Evolutionary conservation across 345 rosid species (phyloP), one percentile per base, ranked within the genome.

Genomic region (Anacardium occidentale): DNA sequence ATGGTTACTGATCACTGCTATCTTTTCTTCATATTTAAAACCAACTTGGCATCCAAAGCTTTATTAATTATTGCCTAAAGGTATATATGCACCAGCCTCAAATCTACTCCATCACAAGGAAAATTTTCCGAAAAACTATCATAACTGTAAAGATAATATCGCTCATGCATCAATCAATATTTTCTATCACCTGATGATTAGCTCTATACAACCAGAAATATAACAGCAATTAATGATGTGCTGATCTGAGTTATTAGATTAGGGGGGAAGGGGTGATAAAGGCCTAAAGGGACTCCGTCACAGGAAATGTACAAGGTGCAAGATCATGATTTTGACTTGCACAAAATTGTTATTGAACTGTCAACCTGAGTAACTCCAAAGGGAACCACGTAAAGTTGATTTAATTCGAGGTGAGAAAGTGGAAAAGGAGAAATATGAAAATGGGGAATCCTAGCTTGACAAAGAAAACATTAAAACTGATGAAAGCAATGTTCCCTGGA

Each of bases 371-470:
- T 54, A 20, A 29, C 69, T 66, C 63, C 50, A 57, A 71, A 79
- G 78, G 70, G 72, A 67, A 71, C 72, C 78, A 57, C 48, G 77
- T 34, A 79, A 83, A 83, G 79, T 65, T n/a, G 20, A 72, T 69
- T 71, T 77, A 70, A 74, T 80, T 85, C 77, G 78, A 73, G 81
- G 60, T 72, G 71, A 69, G 64, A 64, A 76, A 70, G 12, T 55
- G 56, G 69, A 29, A 57, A 63, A 52, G 57, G 18, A 70, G 80
- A 62, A 75, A 75, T 68, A 76, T 48, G 67, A 62, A 79, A 86
- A 85, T 84, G 83, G 90, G 67, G 88, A 84, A 88, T 85, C 88
- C 88, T 63, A 81, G 85, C 83, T 82, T 79, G 84, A 76, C 76
- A 77, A 70, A 54, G 47, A 79, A 68, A 75, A 76, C 72, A 82